A percentile compares a stretch with the other conserved stretches of the same genome.
Evolutionary conservation across 495 filamentous ascomycete species (phyloP).

Genomic region (Penicillium bovifimosum): DNA sequence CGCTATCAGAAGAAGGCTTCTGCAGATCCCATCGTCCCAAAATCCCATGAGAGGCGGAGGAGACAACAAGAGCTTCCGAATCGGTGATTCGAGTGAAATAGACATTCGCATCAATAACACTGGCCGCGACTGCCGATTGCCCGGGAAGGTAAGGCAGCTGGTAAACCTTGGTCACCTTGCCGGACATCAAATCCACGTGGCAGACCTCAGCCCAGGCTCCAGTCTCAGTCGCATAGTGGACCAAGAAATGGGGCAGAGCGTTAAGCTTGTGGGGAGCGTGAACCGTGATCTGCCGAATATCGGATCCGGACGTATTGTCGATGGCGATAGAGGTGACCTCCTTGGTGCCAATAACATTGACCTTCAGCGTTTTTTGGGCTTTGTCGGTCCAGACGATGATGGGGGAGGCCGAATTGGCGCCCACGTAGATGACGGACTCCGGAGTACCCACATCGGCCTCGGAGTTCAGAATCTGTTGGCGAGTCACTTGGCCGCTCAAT

Average conservation of each 20-base stretch:
- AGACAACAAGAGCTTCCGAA: slow-evolving; percentile 64
- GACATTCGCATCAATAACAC: slow-evolving; percentile 69
- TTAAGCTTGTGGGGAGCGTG: slow-evolving; percentile 67
- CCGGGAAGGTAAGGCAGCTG: slow-evolving; percentile 63
- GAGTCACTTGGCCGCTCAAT: slow-evolving; percentile 58
- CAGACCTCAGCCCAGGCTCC: slow-evolving; percentile 82
- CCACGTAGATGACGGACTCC: slow-evolving; percentile 71
- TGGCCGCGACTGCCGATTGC: slow-evolving; percentile 71
- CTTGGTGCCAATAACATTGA: slow-evolving; percentile 79
- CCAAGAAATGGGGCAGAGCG: slow-evolving; percentile 72
- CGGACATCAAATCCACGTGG: slow-evolving; percentile 67
- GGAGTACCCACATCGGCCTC: slow-evolving; percentile 64
- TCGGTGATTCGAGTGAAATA: slow-evolving; percentile 80
- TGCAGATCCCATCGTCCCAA: slow-evolving; percentile 65
- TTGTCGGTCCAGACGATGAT: slow-evolving; percentile 80
- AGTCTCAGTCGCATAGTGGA: slow-evolving; percentile 67
- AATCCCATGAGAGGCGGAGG: slow-evolving; percentile 70
- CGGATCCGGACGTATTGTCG: slow-evolving; percentile 48
- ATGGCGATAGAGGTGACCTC: slow-evolving; percentile 45
- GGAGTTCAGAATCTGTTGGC: slow-evolving; percentile 61
- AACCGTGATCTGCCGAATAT: slow-evolving; percentile 60
- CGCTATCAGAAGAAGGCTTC: slow-evolving; percentile 30
- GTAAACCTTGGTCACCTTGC: slow-evolving; percentile 65
- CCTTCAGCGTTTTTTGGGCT: slow-evolving; percentile 57
- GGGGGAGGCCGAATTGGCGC: slow-evolving; percentile 75